phyloP scores from a whole-genome alignment of 495 filamentous ascomycete genomes.

The Penicillium silybi region DNA sequence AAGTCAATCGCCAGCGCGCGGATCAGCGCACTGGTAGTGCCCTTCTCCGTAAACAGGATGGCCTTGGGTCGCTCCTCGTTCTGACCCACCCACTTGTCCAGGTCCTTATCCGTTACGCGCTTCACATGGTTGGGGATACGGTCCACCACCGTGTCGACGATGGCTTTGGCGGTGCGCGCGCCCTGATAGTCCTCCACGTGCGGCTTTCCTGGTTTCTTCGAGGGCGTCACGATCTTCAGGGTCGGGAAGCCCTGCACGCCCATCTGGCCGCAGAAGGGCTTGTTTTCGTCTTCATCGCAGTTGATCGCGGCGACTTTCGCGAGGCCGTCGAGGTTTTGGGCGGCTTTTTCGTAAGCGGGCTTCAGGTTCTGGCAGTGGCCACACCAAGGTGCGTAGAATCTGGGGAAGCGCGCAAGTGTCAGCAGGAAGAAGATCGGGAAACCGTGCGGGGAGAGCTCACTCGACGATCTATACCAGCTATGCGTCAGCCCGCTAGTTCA shows the following conservation, averaged over 20 bases:
- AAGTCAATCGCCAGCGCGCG: slow-evolving; percentile 89
- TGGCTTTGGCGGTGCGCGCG: slow-evolving; percentile 71
- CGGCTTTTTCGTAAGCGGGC: slow-evolving; percentile 92
- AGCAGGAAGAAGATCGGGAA: slow-evolving; percentile 4
- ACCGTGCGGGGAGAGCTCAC: slow-evolving; percentile 44
- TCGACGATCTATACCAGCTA: slow-evolving; percentile 55
- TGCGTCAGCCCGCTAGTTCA: not conserved
- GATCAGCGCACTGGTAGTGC: slow-evolving; percentile 74
- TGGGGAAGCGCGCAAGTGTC: slow-evolving; percentile 32
- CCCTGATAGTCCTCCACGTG: slow-evolving; percentile 92
- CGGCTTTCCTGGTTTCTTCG: slow-evolving; percentile 78
- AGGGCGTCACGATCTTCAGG: slow-evolving; percentile 86
- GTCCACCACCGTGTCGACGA: slow-evolving; percentile 79
- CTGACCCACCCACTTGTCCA: slow-evolving; percentile 70
- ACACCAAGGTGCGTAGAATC: slow-evolving; percentile 95
- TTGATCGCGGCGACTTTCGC: slow-evolving; percentile 93
- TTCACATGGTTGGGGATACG: slow-evolving; percentile 91
- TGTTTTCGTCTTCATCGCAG: slow-evolving; percentile 94
- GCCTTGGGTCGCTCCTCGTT: slow-evolving; percentile 77
- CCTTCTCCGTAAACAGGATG: slow-evolving; percentile 93
- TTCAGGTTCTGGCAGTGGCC: slow-evolving; percentile 95
- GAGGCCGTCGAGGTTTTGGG: slow-evolving; percentile 79
- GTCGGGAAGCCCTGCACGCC: slow-evolving; percentile 96
- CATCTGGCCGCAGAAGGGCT: slow-evolving; percentile 79
- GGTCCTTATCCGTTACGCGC: slow-evolving; percentile 69